Percentiles rank a stretch among this genome's conserved stretches.
Evolutionary conservation across 345 rosid genomes (phyloP).

Genomic region (Mercurialis annua): DNA sequence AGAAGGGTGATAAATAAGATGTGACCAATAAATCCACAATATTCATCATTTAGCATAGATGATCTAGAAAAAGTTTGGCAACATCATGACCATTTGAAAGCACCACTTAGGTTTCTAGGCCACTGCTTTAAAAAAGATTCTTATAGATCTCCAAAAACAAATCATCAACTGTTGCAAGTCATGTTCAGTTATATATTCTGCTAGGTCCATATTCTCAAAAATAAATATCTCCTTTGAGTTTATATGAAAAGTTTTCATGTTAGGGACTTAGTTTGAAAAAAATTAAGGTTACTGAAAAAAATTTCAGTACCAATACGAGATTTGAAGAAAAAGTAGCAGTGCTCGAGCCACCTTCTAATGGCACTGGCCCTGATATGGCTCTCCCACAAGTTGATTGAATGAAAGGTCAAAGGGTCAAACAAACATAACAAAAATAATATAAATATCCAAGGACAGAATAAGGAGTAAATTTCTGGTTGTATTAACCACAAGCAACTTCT

Average conservation of each 20-base stretch:
- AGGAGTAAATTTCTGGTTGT: background rate
- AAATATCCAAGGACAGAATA: background rate
- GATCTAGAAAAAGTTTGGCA: background rate
- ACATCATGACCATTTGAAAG: background rate
- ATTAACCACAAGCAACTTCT: background rate
- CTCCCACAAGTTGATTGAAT: background rate
- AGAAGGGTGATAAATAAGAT: background rate
- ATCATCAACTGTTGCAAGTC: too few species aligned
- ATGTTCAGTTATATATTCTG: background rate
- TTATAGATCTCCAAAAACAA: background rate
- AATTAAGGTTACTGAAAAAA: background rate
- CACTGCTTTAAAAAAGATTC: background rate
- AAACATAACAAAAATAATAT: slow-evolving; percentile 1
- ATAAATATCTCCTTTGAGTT: background rate
- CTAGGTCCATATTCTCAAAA: background rate
- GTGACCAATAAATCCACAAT: too few species aligned
- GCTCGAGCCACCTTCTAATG: background rate
- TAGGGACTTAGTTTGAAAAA: background rate
- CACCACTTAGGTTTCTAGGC: background rate
- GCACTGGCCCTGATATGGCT: background rate
- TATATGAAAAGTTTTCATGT: too few species aligned
- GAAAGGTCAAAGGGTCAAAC: slow-evolving; percentile 1
- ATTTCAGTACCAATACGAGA: background rate
- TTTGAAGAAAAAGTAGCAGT: background rate
- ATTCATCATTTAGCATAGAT: background rate